Conservation (phyloP, 148 eudicot genomes). For the Drosera capensis region DNA sequence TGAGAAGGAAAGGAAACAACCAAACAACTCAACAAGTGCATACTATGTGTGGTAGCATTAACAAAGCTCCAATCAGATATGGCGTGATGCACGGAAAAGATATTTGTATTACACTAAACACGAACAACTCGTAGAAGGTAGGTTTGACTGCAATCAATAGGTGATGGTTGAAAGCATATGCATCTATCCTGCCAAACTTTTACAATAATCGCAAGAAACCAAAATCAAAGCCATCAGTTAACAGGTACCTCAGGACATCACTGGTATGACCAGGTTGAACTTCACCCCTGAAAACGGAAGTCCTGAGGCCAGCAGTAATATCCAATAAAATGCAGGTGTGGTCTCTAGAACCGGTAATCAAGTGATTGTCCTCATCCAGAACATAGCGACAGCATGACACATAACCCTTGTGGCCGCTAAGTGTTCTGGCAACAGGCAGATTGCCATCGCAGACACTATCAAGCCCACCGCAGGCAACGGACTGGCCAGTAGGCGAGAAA, state of each 20-base stretch:
- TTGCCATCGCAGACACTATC: slow-evolving; percentile 87
- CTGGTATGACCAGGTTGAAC: slow-evolving; percentile 92
- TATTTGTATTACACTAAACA: no score
- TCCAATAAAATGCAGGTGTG: slow-evolving; percentile 95
- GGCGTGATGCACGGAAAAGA: no score
- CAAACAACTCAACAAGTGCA: no score
- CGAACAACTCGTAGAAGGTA: no score
- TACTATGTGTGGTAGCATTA: no score
- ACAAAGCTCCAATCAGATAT: no score
- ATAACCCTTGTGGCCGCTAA: slow-evolving; percentile 93
- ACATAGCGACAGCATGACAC: slow-evolving; percentile 91
- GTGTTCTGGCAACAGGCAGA: slow-evolving; percentile 76
- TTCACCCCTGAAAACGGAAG: slow-evolving; percentile 98
- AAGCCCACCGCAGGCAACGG: slow-evolving; percentile 97
- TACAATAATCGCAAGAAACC: no score
- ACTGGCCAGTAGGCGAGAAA: slow-evolving; percentile 85
- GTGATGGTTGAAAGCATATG: no score
- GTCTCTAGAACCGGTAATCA: slow-evolving; percentile 91
- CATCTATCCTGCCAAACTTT: no score
- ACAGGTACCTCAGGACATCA: slow-evolving; percentile 71
- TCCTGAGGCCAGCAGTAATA: slow-evolving; percentile 77
- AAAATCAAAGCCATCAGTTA: slow-evolving; percentile 1
- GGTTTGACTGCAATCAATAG: no score
- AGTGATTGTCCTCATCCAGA: slow-evolving; percentile 82
- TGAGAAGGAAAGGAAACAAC: no score